A percentile compares a stretch with the other conserved stretches of the same genome.
phyloP scores from a whole-genome alignment of 306 rosid species.

The Pyrus pyrifolia region DNA sequence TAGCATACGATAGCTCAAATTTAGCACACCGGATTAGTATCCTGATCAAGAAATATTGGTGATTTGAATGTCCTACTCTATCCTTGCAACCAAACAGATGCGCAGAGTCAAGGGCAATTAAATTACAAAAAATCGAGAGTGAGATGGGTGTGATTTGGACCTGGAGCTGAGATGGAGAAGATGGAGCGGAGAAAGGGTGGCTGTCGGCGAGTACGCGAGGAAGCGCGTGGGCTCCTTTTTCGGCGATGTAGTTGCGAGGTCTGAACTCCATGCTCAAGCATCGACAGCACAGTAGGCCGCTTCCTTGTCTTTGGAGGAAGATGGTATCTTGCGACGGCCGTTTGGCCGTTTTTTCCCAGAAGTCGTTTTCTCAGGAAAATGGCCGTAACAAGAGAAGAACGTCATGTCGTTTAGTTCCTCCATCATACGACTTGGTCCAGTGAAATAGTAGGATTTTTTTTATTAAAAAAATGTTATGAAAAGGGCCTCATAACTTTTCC shows the following conservation, averaged over 20 bases:
- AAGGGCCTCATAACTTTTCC: too few relatives aligned
- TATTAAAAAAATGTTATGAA: too few relatives aligned
- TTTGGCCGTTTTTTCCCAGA: not conserved
- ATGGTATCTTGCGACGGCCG: not conserved
- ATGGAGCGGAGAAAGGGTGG: conserved; percentile 52
- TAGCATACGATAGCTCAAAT: not conserved
- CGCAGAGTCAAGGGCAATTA: not conserved
- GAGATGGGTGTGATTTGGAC: conserved; percentile 18
- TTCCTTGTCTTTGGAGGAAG: not conserved
- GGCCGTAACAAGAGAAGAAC: not conserved
- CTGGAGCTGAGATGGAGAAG: conserved; percentile 33
- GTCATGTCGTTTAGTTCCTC: not conserved
- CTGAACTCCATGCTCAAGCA: conserved; percentile 68
- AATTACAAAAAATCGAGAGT: not conserved
- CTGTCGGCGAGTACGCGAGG: conserved; percentile 42
- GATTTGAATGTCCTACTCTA: not conserved
- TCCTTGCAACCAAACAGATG: conserved; percentile 18
- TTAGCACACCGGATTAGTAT: too few relatives aligned
- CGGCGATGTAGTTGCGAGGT: conserved; percentile 58
- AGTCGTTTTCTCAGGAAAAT: not conserved
- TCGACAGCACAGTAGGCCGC: not conserved
- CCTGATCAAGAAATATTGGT: not conserved
- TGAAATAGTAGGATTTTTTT: too few relatives aligned
- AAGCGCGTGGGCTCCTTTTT: conserved; percentile 49
- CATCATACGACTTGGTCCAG: too few relatives aligned